Percentiles rank a stretch among this genome's conserved stretches.
Evolutionary conservation across 495 filamentous ascomycete genomes (phyloP).

Genomic region (Mytilinidion resinicola): DNA sequence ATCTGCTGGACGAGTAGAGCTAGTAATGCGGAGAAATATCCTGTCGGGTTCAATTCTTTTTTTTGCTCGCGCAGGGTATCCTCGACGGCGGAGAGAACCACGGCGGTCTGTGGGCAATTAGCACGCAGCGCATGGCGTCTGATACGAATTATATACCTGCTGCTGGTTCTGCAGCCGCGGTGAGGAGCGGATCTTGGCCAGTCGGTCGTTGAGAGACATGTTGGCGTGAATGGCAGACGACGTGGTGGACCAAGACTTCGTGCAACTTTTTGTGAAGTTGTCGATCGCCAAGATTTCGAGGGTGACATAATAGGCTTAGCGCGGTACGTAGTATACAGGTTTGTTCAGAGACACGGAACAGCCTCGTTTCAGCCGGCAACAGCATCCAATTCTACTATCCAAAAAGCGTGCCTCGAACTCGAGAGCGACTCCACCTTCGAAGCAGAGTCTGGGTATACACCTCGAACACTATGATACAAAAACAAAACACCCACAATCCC

Average conservation of each 20-base stretch:
- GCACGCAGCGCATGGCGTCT: neutral
- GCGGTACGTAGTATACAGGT: too few species aligned
- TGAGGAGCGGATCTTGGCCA: slow-evolving; percentile 84
- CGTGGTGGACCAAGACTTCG: too few species aligned
- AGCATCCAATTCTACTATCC: too few species aligned
- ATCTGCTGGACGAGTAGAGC: slow-evolving; percentile 75
- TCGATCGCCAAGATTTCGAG: too few species aligned
- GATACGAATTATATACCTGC: slow-evolving; percentile 53
- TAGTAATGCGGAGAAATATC: slow-evolving; percentile 93
- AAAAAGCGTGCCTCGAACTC: too few species aligned
- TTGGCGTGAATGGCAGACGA: neutral
- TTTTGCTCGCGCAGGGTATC: slow-evolving; percentile 84
- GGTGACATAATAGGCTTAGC: too few species aligned
- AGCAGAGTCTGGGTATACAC: slow-evolving; percentile 1
- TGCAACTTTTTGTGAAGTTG: too few species aligned
- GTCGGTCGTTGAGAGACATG: slow-evolving; percentile 78
- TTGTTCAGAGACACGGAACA: too few species aligned
- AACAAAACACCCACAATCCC: neutral
- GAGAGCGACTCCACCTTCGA: neutral
- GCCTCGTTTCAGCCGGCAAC: too few species aligned
- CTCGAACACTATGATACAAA: neutral
- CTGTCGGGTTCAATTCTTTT: slow-evolving; percentile 72
- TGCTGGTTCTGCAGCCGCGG: slow-evolving; percentile 94
- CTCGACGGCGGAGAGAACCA: slow-evolving; percentile 86
- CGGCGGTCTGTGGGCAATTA: slow-evolving; percentile 56